Conservation (phyloP, 306 rosid species). For the Quercus agrifolia region DNA sequence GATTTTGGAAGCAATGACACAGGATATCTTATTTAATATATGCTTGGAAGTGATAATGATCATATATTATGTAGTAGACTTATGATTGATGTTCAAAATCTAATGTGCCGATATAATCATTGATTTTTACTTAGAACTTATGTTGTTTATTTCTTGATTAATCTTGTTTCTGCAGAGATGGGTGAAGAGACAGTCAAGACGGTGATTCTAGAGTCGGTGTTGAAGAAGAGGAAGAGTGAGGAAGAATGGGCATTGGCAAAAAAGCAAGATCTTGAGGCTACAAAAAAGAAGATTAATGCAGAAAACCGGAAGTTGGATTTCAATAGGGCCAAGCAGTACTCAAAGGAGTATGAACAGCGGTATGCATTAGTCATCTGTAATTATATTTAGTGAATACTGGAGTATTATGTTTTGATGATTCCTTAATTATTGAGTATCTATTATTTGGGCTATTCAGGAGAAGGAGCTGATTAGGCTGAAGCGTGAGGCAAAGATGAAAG, state of each 20-base stretch:
- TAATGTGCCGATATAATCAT: neutral
- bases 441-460: too few relatives aligned
- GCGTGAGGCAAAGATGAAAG: conserved; percentile 41
- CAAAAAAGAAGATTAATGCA: conserved; percentile 52
- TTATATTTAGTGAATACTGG: neutral
- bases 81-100: neutral
- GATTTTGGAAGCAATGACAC: too few relatives aligned
- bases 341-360: conserved; percentile 60
- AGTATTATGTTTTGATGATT: too few relatives aligned
- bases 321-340: conserved; percentile 66
- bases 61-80: too few relatives aligned
- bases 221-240: conserved; percentile 79
- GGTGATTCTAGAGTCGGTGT: conserved; percentile 63
- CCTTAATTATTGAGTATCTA: neutral
- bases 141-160: neutral
- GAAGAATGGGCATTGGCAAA: conserved; percentile 30
- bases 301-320: conserved; percentile 64
- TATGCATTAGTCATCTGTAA: neutral
- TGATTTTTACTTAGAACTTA: neutral
- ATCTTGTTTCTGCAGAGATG: conserved; percentile 33
- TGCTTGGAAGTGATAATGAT: too few relatives aligned
- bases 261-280: neutral
- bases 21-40: too few relatives aligned
- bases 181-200: conserved; percentile 53
- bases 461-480: too few relatives aligned